Conservation (phyloP, 78 protist species). For the slime mould (Dictyostelium discoideum) region dicty_2.7 NC_007091.3:4616001-4616500, state of each 20-base stretch:
- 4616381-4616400: constrained; percentile 75
- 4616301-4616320: constrained; percentile 22
- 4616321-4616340: constrained; percentile 46
- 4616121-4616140: too few species aligned
- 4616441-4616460: constrained; percentile 62
- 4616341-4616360: constrained; percentile 15
- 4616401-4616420: constrained; percentile 80
- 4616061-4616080: too few species aligned
- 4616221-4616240: background rate
- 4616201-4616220: too few species aligned
- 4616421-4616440: constrained; percentile 82
- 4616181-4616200: too few species aligned
- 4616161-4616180: too few species aligned
- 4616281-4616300: background rate
- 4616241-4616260: too few species aligned
- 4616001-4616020: too few species aligned
- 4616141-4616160: too few species aligned
- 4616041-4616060: too few species aligned
- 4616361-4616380: constrained; percentile 76
- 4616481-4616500: constrained; percentile 71
- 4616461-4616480: constrained; percentile 66
- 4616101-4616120: too few species aligned
- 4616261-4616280: background rate
- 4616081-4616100: too few species aligned
- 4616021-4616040: too few species aligned